Percentiles rank a stretch among this genome's conserved stretches.
Evolutionary conservation across 768 basidiomycete genomes (phyloP).

Genomic region (Suillus tomentosus): DNA sequence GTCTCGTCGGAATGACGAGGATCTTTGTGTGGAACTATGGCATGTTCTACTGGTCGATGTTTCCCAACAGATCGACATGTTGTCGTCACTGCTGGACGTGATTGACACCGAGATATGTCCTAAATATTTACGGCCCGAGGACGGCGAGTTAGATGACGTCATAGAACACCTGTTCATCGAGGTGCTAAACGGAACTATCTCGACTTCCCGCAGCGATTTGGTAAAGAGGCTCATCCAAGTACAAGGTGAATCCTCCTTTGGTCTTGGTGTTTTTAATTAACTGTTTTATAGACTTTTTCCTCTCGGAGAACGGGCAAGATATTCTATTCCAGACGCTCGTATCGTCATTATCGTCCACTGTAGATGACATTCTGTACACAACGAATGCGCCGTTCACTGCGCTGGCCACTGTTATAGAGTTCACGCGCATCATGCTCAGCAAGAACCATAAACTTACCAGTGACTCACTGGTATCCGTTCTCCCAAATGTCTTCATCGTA

Average conservation of each 20-base stretch:
- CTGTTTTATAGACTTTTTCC: constrained; percentile 27
- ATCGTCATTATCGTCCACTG: constrained; percentile 37
- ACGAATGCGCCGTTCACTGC: constrained; percentile 14
- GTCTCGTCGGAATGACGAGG: constrained; percentile 38
- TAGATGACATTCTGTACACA: constrained; percentile 37
- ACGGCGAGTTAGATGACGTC: constrained; percentile 46
- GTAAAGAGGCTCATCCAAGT: constrained; percentile 41
- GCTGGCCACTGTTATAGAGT: constrained; percentile 33
- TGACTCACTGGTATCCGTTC: constrained; percentile 23
- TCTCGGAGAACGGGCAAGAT: constrained; percentile 34
- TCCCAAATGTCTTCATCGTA: constrained; percentile 50
- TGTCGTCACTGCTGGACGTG: constrained; percentile 43
- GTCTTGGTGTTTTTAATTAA: neutral
- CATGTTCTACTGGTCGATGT: constrained; percentile 47
- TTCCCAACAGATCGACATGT: constrained; percentile 35
- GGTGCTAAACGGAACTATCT: constrained; percentile 31
- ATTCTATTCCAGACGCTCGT: constrained; percentile 36
- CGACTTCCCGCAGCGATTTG: constrained; percentile 32
- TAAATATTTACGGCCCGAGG: constrained; percentile 44
- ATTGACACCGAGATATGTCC: constrained; percentile 43
- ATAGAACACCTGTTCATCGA: constrained; percentile 42
- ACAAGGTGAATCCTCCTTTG: constrained; percentile 36
- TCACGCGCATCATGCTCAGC: constrained; percentile 35
- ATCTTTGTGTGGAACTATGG: constrained; percentile 43
- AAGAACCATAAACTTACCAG: constrained; percentile 8